Evolutionary conservation across 2,329 filamentous ascomycete species (phyloP).

Genomic region (Talaromyces sp.): DNA sequence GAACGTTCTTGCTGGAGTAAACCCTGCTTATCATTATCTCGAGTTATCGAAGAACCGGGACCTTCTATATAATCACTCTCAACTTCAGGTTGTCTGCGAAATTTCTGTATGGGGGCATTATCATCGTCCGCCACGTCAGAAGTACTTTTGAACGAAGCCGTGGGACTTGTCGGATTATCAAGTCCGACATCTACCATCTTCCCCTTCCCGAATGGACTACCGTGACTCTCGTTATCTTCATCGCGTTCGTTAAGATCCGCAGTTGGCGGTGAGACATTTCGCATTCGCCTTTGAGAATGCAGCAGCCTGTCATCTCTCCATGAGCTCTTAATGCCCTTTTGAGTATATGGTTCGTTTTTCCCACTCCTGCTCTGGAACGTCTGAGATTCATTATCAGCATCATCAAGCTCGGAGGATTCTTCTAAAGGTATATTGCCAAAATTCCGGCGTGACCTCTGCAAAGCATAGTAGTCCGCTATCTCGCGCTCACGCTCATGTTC

Average conservation of each 20-base stretch:
- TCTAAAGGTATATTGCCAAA: constrained; percentile 78
- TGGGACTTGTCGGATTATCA: constrained; percentile 56
- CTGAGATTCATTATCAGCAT: constrained; percentile 59
- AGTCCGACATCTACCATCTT: constrained; percentile 82
- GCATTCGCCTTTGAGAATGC: constrained; percentile 34
- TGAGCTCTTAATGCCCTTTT: constrained; percentile 53
- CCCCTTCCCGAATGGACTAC: constrained; percentile 48
- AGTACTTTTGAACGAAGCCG: constrained; percentile 39
- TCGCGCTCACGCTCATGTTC: constrained; percentile 86
- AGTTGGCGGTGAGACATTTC: constrained; percentile 17
- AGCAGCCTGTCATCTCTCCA: constrained; percentile 49
- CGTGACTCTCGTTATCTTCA: constrained; percentile 31
- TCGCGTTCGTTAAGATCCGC: constrained; percentile 29
- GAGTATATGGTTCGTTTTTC: constrained; percentile 34
- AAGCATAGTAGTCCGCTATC: constrained; percentile 86
- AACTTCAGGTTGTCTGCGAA: constrained; percentile 44
- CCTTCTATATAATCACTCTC: constrained; percentile 35
- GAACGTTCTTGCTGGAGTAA: constrained; percentile 42
- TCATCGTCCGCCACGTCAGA: constrained; percentile 40
- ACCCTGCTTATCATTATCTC: constrained; percentile 50
- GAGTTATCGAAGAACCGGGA: constrained; percentile 42
- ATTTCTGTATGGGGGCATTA: constrained; percentile 52
- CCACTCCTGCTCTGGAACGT: constrained; percentile 49
- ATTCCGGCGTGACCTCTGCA: constrained; percentile 83
- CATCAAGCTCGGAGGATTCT: constrained; percentile 78